Evolutionary conservation across 345 rosid species (phyloP).

Genomic region (Sapria himalayana): DNA sequence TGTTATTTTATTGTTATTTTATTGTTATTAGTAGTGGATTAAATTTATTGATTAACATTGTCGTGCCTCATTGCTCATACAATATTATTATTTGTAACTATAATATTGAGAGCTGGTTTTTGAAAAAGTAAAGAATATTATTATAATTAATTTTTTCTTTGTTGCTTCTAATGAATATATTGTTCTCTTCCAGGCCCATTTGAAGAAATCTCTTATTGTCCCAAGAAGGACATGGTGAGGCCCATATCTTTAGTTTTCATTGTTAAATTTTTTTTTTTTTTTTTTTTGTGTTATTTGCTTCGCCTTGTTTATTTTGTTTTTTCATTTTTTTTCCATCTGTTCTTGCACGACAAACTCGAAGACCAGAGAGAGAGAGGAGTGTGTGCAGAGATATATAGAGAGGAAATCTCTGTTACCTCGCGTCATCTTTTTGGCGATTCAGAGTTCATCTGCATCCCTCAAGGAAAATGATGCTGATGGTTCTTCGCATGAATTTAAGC

Average conservation of each 20-base stretch:
- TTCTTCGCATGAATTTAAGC: constrained; percentile 40
- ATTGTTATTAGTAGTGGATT: too few species aligned
- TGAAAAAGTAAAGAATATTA: too few species aligned
- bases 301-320: constrained; percentile 1
- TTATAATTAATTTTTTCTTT: too few species aligned
- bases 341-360: constrained; percentile 11
- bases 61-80: too few species aligned
- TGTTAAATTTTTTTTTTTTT: constrained; percentile 1
- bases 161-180: too few species aligned
- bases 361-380: constrained; percentile 54
- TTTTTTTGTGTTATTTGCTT: constrained; percentile 1
- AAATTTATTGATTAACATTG: too few species aligned
- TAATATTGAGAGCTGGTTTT: too few species aligned
- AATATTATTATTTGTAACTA: too few species aligned
- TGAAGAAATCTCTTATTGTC: constrained; percentile 49
- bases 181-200: constrained; percentile 48
- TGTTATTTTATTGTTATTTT: too few species aligned
- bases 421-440: constrained; percentile 64
- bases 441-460: constrained; percentile 29
- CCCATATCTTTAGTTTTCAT: constrained; percentile 3
- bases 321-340: constrained; percentile 5
- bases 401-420: constrained; percentile 76
- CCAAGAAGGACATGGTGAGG: constrained; percentile 45
- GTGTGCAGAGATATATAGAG: constrained; percentile 24
- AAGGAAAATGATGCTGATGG: constrained; percentile 52